Evolutionary conservation across 208 protist species (phyloP), one percentile per base, ranked within the genome.

Genomic region (Acanthamoeba castellanii): DNA sequence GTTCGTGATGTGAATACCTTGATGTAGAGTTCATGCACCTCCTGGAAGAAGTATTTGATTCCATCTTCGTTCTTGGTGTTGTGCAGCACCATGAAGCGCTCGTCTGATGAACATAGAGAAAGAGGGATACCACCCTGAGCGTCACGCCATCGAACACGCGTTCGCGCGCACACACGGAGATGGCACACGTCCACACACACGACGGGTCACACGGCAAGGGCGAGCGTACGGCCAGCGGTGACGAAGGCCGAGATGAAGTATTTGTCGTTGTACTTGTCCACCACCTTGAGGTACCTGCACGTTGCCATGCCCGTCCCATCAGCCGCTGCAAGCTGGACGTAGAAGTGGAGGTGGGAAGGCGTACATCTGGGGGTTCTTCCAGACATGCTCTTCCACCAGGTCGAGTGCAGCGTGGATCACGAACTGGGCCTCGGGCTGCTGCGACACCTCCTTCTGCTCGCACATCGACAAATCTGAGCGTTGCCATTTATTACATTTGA

Each of bases 211-310:
- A 37, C 3, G 37, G 37, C 37, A 37, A 37, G 25, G 32, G 55
- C 20, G 14, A 20, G 13, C 85, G 85, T 92, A 92, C 85, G 85
- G 6, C 85, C 85, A 50, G 85, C 59, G 22, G 85, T 92, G 7
- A 92, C 85, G 74, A 92, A 92, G 52, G 85, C 85, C 13, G 85
- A 92, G 34, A 92, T 50, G 34, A 74, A 92, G 85, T 92, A 92
- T 34, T 68, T 92, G 85, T 92, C 85, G 45, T 92, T 92, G 32
- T 76, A 92, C 85, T 92, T 92, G 85, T 92, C 85, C 61, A 92
- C 85, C 6, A 92, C 59, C 22, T 92, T 92, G 59, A 92, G 85
- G 22, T 92, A 92, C 85, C 85, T 92, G 85, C 45, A 34, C 20
- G 47, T n/a, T n/a, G 37, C 20, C 37, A 37, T 3, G 37, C 3